Base-by-base conservation (phyloP, 2,329 filamentous ascomycete genomes). In the Verticillium zaregamsianum region DNA sequence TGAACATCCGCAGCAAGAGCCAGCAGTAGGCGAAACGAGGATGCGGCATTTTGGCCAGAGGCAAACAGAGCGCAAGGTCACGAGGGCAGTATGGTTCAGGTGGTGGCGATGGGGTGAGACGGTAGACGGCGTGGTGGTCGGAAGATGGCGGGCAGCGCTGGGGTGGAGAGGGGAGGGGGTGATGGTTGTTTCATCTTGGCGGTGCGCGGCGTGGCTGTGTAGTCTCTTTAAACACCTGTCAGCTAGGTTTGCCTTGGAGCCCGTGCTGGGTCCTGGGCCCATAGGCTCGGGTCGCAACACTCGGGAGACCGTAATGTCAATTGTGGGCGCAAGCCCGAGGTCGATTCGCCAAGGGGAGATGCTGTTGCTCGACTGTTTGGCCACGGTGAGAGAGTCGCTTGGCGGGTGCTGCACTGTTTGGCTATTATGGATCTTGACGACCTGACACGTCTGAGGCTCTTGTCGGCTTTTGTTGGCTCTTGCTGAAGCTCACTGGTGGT, bases 1-100 rank as follows among this genome's bases (percentile, higher is more conserved):
- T 59, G 20, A 59, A 59, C 45, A 45, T 59, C n/a, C 58, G 58
- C 40, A 12, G 45, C n/a, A 58, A 58, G 45, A 23, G 20, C 45
- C 45, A 49, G 45, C 45, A 49, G 45, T 49, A 49, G 45, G 45
- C 45, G 45, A 49, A 49, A 49, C 45, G 20, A 49, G 45, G 20
- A 23, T 49, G 45, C 45, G 45, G 45, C 45, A 49, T 23, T 25
- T 49, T n/a, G 14, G 45, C 4, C n/a, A 49, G 9, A n/a, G 39
- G 7, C 39, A 5, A 40, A 17, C n/a, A 7, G 20, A 20, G 45
- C 11, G n/a, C 45, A 49, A 23, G n/a, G n/a, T 23, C 17, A 23
- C 7, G 45, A n/a, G 25, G 20, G 12, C 4, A 25, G 20, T n/a
- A n/a, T 25, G 45, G n/a, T 23, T n/a, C 17, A 23, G 12, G 6